Conservation (phyloP, 345 rosid genomes). For the Chamaenerion angustifolium region DNA sequence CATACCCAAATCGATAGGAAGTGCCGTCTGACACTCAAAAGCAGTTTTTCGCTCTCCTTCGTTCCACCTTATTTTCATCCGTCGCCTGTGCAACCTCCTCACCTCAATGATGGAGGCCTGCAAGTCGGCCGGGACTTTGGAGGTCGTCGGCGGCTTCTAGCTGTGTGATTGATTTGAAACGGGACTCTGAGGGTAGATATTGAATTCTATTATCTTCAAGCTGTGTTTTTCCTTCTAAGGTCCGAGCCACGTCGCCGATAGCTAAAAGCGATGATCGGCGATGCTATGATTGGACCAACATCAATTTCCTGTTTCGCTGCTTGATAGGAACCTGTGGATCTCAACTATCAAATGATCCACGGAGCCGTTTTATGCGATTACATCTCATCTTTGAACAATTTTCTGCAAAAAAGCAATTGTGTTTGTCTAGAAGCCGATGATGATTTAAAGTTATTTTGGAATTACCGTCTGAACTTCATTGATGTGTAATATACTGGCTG, state of each 20-base stretch:
- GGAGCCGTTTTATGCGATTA: constrained; percentile 60
- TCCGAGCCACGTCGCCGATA: constrained; percentile 52
- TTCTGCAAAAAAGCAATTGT: too few species aligned
- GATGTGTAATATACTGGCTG: constrained; percentile 32
- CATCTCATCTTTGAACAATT: constrained; percentile 1
- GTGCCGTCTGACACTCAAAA: constrained; percentile 55
- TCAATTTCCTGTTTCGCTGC: constrained; percentile 26
- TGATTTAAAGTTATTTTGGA: constrained; percentile 34
- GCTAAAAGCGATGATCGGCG: constrained; percentile 37
- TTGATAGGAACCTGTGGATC: constrained; percentile 60
- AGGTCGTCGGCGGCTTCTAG: constrained; percentile 1
- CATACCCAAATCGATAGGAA: constrained; percentile 40
- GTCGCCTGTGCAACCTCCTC: constrained; percentile 4
- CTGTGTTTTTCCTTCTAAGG: constrained; percentile 3
- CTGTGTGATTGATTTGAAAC: constrained; percentile 41
- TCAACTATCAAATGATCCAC: constrained; percentile 10
- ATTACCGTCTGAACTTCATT: constrained; percentile 73
- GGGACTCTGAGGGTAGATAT: constrained; percentile 35
- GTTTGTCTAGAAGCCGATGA: constrained; percentile 39
- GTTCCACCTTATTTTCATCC: constrained; percentile 11
- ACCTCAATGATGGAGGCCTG: background rate
- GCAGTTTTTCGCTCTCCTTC: constrained; percentile 3
- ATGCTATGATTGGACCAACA: constrained; percentile 47
- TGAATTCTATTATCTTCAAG: too few species aligned
- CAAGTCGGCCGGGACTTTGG: constrained; percentile 7